Evolutionary conservation across 441 rosid genomes (phyloP).

Genomic region (Adansonia madagascariensis): DNA sequence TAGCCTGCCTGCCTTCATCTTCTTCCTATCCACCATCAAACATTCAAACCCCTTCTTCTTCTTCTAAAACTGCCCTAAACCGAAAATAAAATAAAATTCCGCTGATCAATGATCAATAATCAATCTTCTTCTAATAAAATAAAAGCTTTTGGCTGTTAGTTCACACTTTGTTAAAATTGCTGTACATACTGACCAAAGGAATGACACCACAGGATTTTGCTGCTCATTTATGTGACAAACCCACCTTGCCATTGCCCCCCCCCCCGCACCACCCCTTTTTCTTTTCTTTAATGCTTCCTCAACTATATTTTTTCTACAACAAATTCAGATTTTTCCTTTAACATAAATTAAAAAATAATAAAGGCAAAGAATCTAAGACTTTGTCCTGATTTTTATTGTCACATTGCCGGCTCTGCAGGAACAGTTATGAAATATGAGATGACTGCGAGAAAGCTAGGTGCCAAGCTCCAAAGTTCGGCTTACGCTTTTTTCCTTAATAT

Average conservation of each 20-base stretch:
- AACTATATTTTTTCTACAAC: not conserved
- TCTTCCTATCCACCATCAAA: not conserved
- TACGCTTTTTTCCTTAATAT: not conserved
- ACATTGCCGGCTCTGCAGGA: not conserved
- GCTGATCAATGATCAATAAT: slow-evolving; percentile 9
- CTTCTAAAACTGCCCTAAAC: not conserved
- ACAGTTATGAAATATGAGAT: not conserved
- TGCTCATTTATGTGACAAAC: slow-evolving; percentile 46
- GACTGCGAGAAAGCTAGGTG: not conserved
- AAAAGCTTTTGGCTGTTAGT: slow-evolving; percentile 4
- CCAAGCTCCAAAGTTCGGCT: not conserved
- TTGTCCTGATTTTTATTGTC: not conserved
- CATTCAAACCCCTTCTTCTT: slow-evolving; percentile 35
- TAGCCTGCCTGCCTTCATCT: slow-evolving; percentile 20
- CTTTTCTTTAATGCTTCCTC: slow-evolving; percentile 4
- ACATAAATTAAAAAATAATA: too few relatives aligned
- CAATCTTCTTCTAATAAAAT: slow-evolving; percentile 19
- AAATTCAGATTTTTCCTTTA: not conserved
- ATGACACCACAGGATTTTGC: slow-evolving; percentile 46
- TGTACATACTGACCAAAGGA: slow-evolving; percentile 34
- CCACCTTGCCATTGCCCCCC: slow-evolving; percentile 38
- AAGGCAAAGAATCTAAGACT: not conserved
- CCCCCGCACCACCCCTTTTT: not conserved
- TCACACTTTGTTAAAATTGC: slow-evolving; percentile 1
- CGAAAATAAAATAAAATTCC: not conserved